Evolutionary conservation across 495 filamentous ascomycete genomes (phyloP).

Genomic region (Hypoxylon trugodes): DNA sequence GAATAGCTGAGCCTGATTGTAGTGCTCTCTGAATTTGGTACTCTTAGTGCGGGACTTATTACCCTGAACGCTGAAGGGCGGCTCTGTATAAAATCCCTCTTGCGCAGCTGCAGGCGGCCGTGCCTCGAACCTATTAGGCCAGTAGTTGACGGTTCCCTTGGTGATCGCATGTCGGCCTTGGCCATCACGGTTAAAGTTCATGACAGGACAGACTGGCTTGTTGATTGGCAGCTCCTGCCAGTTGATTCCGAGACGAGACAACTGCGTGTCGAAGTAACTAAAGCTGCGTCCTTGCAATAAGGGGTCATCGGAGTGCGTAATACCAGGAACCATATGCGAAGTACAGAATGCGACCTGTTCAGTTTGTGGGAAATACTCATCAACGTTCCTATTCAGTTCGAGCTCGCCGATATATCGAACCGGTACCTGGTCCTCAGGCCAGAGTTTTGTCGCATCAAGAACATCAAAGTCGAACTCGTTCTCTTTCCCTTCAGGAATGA

Average conservation of each 20-base stretch:
- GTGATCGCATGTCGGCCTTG: constrained; percentile 65
- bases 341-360: constrained; percentile 91
- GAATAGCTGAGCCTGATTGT: constrained; percentile 74
- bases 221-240: constrained; percentile 91
- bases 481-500: constrained; percentile 72
- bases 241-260: constrained; percentile 82
- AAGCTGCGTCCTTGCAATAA: constrained; percentile 87
- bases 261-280: constrained; percentile 87
- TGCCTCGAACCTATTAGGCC: constrained; percentile 79
- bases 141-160: constrained; percentile 82
- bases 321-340: constrained; percentile 83
- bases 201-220: constrained; percentile 73
- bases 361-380: constrained; percentile 87
- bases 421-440: constrained; percentile 86
- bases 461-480: constrained; percentile 91
- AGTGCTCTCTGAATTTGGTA: constrained; percentile 84
- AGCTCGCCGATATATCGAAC: constrained; percentile 83
- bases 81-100: constrained; percentile 75
- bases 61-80: constrained; percentile 70
- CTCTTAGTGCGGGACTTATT: constrained; percentile 75
- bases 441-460: constrained; percentile 90
- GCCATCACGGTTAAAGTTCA: constrained; percentile 83
- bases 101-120: constrained; percentile 65
- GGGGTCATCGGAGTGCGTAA: constrained; percentile 87
- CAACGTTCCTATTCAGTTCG: constrained; percentile 81